Conservation (phyloP, 2,329 filamentous ascomycete genomes). For the Colletotrichum neosansevieriae region DNA sequence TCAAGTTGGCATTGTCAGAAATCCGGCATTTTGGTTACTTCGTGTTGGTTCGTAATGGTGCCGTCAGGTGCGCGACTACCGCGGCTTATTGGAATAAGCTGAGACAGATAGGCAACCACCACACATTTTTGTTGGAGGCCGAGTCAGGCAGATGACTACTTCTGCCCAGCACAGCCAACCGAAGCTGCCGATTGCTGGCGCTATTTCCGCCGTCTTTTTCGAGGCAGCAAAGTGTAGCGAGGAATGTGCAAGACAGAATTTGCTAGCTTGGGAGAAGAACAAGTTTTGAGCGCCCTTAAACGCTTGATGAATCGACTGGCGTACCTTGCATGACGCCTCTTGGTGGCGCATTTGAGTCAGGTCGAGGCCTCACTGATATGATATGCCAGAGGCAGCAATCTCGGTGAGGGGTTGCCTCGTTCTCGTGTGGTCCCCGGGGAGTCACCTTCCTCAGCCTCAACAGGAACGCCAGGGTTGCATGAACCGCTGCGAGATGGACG, state of each 20-base stretch:
- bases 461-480: constrained; percentile 33
- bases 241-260: constrained; percentile 30
- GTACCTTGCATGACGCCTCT: constrained; percentile 45
- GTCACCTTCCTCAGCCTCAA: constrained; percentile 15
- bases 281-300: constrained; percentile 31
- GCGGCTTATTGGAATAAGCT: constrained; percentile 40
- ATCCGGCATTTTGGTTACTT: constrained; percentile 34
- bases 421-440: not conserved
- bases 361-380: constrained; percentile 16
- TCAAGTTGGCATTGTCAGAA: constrained; percentile 15
- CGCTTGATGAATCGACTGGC: constrained; percentile 25
- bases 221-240: constrained; percentile 25
- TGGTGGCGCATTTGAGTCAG: constrained; percentile 40
- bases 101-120: constrained; percentile 39
- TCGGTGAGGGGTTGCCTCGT: not conserved
- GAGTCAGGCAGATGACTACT: constrained; percentile 36
- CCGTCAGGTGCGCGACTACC: constrained; percentile 33
- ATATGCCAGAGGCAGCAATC: constrained; percentile 8
- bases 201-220: not conserved
- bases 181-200: constrained; percentile 23
- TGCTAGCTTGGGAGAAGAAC: constrained; percentile 22
- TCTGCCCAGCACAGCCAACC: constrained; percentile 34
- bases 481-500: constrained; percentile 33
- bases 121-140: constrained; percentile 25
- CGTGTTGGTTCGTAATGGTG: constrained; percentile 36